phyloP scores from a whole-genome alignment of 1,139 yeast genomes.

The Yamadazyma diospyri region DNA sequence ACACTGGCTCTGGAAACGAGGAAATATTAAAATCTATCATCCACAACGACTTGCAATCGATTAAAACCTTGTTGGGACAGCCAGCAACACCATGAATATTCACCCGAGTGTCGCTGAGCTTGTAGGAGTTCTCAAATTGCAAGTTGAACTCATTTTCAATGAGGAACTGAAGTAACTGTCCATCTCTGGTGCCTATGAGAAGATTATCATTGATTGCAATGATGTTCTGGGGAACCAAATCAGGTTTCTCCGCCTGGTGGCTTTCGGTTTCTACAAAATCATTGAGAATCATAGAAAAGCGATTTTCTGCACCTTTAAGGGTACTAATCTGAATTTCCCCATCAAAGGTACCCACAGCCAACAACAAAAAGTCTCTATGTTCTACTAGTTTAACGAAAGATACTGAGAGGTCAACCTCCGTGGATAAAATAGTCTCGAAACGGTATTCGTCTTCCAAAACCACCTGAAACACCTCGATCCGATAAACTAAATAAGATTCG shows the following conservation, averaged over 20 bases:
- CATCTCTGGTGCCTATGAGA: conserved; percentile 31
- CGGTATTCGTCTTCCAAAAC: neutral
- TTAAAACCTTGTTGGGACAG: conserved; percentile 20
- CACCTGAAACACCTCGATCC: conserved; percentile 1
- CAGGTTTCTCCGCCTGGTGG: conserved; percentile 11
- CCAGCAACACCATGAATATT: conserved; percentile 3
- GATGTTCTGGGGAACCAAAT: conserved; percentile 21
- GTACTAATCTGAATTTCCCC: conserved; percentile 10
- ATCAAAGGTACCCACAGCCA: conserved; percentile 21
- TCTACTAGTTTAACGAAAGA: conserved; percentile 17
- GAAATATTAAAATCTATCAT: conserved; percentile 31
- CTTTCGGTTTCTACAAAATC: neutral
- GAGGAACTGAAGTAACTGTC: conserved; percentile 20
- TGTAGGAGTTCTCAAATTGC: conserved; percentile 15
- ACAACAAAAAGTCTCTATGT: conserved; percentile 3
- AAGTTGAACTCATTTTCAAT: conserved; percentile 9
- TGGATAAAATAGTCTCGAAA: neutral
- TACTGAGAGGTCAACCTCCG: conserved; percentile 15
- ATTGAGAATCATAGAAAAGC: no score
- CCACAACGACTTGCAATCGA: conserved; percentile 42
- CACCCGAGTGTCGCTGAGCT: conserved; percentile 23
- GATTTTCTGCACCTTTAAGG: neutral
- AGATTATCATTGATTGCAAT: conserved; percentile 10
- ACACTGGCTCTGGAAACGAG: conserved; percentile 36
- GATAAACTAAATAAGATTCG: neutral